Evolutionary conservation across 176 grass and related monocot genomes (phyloP).

Genomic region (Miscanthus lutarioriparius): DNA sequence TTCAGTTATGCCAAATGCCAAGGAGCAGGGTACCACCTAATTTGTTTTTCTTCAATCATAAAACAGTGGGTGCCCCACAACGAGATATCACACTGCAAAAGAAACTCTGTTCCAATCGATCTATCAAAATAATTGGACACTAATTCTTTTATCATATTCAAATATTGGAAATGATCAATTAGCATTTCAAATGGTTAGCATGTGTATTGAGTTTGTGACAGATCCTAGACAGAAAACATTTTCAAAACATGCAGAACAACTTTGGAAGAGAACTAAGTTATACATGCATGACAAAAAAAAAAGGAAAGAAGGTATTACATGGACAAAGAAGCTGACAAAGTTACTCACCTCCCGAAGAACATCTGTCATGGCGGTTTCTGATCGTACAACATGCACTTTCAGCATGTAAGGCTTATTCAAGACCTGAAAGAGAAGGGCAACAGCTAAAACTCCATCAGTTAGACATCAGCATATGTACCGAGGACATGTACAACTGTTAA

Average conservation of each 20-base stretch:
- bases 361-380: conserved; percentile 96
- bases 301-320: not conserved
- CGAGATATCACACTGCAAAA: not conserved
- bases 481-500: not conserved
- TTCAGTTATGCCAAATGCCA: conserved; percentile 3
- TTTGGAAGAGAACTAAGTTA: conserved; percentile 17
- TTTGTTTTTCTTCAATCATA: not conserved
- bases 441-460: conserved; percentile 29
- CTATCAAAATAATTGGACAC: not conserved
- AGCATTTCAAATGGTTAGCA: conserved; percentile 7
- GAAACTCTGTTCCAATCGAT: not conserved
- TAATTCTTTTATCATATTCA: not conserved
- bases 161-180: not conserved
- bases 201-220: not conserved
- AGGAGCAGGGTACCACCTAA: not conserved
- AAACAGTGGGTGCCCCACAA: not conserved
- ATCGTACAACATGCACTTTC: conserved; percentile 66
- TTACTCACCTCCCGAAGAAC: conserved; percentile 81
- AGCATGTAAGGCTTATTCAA: conserved; percentile 71
- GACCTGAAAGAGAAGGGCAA: conserved; percentile 48
- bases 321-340: conserved; percentile 12
- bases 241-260: not conserved
- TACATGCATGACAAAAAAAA: conserved; percentile 15
- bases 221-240: not conserved
- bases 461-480: not conserved